Conservation (phyloP, 2,329 filamentous ascomycete species). For the Sporothrix protearum region DNA sequence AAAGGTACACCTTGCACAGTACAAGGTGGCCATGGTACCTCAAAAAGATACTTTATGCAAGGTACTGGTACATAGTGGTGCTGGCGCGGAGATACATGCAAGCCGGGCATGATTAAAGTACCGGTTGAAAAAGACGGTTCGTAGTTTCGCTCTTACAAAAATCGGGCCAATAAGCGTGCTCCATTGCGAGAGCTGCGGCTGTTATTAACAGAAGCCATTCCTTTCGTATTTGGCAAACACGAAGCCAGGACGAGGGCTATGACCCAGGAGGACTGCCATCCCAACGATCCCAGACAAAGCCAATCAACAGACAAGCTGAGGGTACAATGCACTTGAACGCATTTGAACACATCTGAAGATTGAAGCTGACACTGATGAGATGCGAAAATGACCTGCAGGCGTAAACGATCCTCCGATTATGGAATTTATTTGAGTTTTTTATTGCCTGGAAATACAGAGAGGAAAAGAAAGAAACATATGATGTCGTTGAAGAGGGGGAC, state of each 20-base stretch:
- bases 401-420: no score
- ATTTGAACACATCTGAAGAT: no score
- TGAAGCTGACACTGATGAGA: no score
- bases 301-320: no score
- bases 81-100: constrained; percentile 33
- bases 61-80: constrained; percentile 35
- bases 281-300: no score
- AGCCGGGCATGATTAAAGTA: constrained; percentile 34
- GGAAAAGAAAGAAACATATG: no score
- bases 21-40: constrained; percentile 21
- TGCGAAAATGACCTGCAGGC: no score
- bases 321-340: no score
- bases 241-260: neutral
- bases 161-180: constrained; percentile 1
- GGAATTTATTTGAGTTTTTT: no score
- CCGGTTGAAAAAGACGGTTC: constrained; percentile 23
- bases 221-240: neutral
- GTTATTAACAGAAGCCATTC: neutral
- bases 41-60: constrained; percentile 31
- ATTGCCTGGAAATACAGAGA: no score
- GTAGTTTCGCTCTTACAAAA: neutral
- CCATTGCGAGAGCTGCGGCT: constrained; percentile 7
- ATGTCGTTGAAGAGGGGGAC: neutral
- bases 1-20: constrained; percentile 14
- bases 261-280: no score